Conservation (phyloP, 768 basidiomycete species). For the Termitomyces sp. region DNA sequence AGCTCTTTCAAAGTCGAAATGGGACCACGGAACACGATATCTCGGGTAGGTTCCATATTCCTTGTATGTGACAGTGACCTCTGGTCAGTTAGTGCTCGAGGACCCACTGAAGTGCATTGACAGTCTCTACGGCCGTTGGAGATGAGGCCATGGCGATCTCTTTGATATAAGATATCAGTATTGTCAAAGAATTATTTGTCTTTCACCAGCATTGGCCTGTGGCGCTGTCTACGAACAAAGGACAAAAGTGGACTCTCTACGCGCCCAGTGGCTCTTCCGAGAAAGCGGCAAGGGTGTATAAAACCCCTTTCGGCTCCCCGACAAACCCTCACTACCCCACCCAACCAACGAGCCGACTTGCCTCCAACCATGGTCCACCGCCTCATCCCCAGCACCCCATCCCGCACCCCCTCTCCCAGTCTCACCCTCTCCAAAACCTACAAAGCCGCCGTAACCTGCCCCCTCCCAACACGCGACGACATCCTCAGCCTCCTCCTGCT, state of each 20-base stretch:
- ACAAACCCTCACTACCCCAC: background rate
- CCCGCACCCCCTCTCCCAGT: background rate
- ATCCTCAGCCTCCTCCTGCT: slow-evolving; percentile 7
- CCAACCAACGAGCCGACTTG: background rate
- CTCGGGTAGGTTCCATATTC: background rate
- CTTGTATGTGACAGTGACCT: background rate
- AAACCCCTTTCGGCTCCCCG: background rate
- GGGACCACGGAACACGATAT: background rate
- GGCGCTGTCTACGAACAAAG: background rate
- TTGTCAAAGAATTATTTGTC: background rate
- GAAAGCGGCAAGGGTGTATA: background rate
- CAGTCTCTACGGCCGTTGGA: no score
- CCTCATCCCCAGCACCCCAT: background rate
- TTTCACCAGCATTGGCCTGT: background rate
- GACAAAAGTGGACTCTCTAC: background rate
- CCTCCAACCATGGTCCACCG: background rate
- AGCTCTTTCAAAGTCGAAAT: background rate
- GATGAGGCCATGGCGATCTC: background rate
- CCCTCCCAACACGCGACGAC: slow-evolving; percentile 3
- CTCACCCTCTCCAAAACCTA: background rate
- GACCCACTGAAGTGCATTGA: background rate
- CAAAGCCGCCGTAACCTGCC: background rate
- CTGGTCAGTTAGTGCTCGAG: background rate
- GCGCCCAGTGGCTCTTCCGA: background rate
- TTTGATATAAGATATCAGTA: background rate